Percentiles rank a stretch among this genome's conserved stretches.
Evolutionary conservation across 1,284 basidiomycete genomes (phyloP).

Genomic region (Ceratobasidium theobromae): DNA sequence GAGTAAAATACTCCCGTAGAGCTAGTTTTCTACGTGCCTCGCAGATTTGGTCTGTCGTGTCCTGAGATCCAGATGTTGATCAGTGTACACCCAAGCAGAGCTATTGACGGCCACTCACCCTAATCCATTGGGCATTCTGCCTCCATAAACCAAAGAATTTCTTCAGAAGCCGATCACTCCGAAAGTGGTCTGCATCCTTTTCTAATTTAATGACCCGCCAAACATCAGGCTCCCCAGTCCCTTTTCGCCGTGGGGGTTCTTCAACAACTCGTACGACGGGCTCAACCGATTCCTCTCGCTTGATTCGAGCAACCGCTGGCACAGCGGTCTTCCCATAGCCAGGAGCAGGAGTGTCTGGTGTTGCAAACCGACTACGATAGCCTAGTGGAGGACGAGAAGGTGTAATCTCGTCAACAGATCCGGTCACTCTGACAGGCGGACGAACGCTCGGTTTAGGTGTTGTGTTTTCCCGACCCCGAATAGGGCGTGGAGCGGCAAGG

Average conservation of each 20-base stretch:
- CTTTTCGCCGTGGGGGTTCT: constrained; percentile 15
- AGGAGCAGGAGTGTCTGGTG: constrained; percentile 6
- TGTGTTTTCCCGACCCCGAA: not conserved
- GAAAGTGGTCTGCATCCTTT: constrained; percentile 66
- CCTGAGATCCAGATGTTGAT: not conserved
- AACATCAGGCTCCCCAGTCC: constrained; percentile 48
- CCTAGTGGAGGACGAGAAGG: constrained; percentile 2
- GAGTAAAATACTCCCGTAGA: constrained; percentile 33
- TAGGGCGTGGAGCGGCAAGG: not conserved
- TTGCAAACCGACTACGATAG: constrained; percentile 13
- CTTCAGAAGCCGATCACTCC: constrained; percentile 60
- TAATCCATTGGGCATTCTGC: constrained; percentile 65
- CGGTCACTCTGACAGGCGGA: constrained; percentile 10
- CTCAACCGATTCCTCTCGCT: constrained; percentile 15
- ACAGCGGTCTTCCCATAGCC: not conserved
- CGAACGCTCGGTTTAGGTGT: constrained; percentile 11
- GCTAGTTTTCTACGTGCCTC: constrained; percentile 38
- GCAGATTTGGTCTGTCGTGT: constrained; percentile 37
- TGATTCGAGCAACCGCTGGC: not conserved
- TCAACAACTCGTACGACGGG: not conserved
- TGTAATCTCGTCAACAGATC: constrained; percentile 11
- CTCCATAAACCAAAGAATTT: constrained; percentile 72
- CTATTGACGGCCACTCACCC: constrained; percentile 52
- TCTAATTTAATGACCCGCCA: constrained; percentile 74
- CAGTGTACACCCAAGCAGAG: constrained; percentile 33